Conservation (phyloP, 2,329 filamentous ascomycete species). For the Beauveria bassiana region DNA sequence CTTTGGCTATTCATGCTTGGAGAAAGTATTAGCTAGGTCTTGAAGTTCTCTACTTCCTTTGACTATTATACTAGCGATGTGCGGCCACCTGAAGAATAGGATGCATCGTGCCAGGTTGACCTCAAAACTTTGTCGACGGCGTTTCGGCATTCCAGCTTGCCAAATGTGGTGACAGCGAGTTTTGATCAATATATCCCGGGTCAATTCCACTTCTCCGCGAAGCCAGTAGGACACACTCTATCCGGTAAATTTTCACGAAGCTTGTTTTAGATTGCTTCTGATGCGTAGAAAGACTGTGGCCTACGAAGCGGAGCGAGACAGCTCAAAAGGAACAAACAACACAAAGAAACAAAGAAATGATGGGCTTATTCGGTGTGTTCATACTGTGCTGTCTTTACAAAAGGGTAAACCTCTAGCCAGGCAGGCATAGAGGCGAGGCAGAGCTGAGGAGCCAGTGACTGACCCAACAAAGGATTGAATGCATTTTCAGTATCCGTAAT, state of each 20-base stretch:
- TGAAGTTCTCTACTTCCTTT: neutral
- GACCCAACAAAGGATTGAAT: no score
- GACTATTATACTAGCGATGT: no score
- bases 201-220: neutral
- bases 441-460: no score
- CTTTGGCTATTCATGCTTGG: neutral
- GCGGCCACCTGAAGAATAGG: neutral
- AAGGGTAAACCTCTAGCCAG: neutral
- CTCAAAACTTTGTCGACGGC: neutral
- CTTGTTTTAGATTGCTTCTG: neutral
- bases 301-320: no score
- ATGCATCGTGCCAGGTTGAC: neutral
- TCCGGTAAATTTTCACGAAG: neutral
- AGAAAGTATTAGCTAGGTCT: neutral
- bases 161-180: neutral
- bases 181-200: neutral
- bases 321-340: no score
- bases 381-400: neutral
- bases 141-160: neutral
- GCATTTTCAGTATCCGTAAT: neutral
- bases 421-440: no score
- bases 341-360: no score
- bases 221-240: neutral
- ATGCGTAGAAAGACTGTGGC: no score
- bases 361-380: no score